Evolutionary conservation across 352 stramenopile species (phyloP).

Genomic region (Pythium sukuiense): DNA sequence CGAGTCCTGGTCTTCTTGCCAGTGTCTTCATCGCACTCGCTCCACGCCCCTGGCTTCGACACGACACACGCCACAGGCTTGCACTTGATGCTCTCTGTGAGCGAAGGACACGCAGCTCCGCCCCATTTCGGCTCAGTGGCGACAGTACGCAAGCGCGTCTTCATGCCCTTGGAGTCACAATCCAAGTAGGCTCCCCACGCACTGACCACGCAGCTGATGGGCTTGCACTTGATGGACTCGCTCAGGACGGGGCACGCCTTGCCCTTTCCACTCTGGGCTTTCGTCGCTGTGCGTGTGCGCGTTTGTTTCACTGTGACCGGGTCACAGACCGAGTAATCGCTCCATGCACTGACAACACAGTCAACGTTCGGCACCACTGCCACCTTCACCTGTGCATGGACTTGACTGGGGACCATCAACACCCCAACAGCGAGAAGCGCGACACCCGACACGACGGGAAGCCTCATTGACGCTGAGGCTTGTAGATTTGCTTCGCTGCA

Average conservation of each 20-base stretch:
- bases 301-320: slow-evolving; percentile 27
- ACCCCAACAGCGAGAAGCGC: background rate
- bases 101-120: slow-evolving; percentile 39
- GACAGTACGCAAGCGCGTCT: slow-evolving; percentile 37
- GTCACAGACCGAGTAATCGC: slow-evolving; percentile 21
- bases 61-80: slow-evolving; percentile 49
- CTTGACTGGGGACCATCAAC: background rate
- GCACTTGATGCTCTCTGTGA: slow-evolving; percentile 44
- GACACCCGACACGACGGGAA: background rate
- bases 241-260: background rate
- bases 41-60: slow-evolving; percentile 45
- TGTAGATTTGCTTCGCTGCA: background rate
- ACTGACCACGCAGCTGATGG: slow-evolving; percentile 56
- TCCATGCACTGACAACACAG: slow-evolving; percentile 6
- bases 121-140: slow-evolving; percentile 36
- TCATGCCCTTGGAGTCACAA: slow-evolving; percentile 38
- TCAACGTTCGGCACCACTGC: background rate
- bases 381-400: background rate
- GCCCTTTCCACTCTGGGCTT: background rate
- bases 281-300: background rate
- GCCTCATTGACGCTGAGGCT: background rate
- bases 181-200: slow-evolving; percentile 41
- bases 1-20: slow-evolving; percentile 37
- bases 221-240: slow-evolving; percentile 32
- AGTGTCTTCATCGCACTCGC: slow-evolving; percentile 35